Conservation (phyloP, 2,329 filamentous ascomycete species). For the Colletotrichum tamarilloi region DNA sequence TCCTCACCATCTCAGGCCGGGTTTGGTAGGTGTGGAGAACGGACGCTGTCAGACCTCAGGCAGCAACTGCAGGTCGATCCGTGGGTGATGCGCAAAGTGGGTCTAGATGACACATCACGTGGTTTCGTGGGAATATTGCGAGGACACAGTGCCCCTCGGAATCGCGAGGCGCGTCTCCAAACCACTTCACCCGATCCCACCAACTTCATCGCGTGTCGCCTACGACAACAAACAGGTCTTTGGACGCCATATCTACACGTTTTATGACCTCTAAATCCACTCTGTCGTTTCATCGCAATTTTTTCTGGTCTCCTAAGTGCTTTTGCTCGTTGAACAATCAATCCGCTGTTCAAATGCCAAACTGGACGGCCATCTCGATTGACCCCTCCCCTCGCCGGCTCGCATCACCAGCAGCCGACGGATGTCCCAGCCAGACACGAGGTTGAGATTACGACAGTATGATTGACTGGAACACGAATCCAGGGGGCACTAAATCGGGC, state of each 20-base stretch:
- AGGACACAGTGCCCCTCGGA: conserved; percentile 40
- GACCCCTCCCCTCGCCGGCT: conserved; percentile 17
- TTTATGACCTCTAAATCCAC: background rate
- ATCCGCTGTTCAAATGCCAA: conserved; percentile 4
- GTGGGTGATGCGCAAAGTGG: background rate
- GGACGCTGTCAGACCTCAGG: conserved; percentile 22
- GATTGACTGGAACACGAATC: conserved; percentile 20
- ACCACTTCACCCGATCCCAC: conserved; percentile 52
- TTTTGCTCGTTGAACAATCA: conserved; percentile 33
- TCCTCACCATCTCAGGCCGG: background rate
- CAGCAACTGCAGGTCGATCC: background rate
- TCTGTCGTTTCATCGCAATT: conserved; percentile 40
- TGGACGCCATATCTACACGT: conserved; percentile 30
- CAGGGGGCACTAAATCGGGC: conserved; percentile 19
- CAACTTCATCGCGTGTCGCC: conserved; percentile 34
- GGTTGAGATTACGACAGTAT: conserved; percentile 18
- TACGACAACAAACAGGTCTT: conserved; percentile 43
- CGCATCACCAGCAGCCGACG: conserved; percentile 12
- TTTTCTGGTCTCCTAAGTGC: background rate
- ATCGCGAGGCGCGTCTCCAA: conserved; percentile 55
- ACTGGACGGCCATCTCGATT: conserved; percentile 18
- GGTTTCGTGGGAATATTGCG: conserved; percentile 56
- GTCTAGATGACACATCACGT: conserved; percentile 48
- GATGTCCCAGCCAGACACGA: conserved; percentile 21
- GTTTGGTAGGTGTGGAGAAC: conserved; percentile 1